Base-by-base conservation (phyloP, 2,329 filamentous ascomycete species). In the Cladophialophora immunda region DNA sequence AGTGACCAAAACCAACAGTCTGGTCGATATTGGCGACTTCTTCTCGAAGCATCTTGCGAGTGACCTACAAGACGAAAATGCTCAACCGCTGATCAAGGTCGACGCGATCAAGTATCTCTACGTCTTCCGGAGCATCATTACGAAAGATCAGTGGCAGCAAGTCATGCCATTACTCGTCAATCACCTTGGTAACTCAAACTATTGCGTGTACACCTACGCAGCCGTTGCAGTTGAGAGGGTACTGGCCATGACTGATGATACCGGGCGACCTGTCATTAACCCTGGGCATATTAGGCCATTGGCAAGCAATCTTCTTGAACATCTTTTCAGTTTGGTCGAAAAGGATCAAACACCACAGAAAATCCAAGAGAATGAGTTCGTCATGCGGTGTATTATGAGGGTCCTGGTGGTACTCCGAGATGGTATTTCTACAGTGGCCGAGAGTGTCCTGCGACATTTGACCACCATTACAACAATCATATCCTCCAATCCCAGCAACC, bases 21-120 rank as follows among this genome's bases (percentile, higher is more conserved):
- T 91, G 45, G 90, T 98, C 72, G 90, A 97, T 74, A 91, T 99
- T 29, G 90, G 97, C 27, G 91, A 97, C 56, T 99, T 97, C 81
- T 98, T 99, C 83, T 91, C 97, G 77, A 92, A 91, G 69, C 88
- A 98, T 77, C 91, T 99, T 74, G 94, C 94, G 11, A 86, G 89
- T n/a, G 95, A 99, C 78, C 84, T 99, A 47, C 84, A 97, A 68
- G 85, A 86, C n/a, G 84, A 87, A 36, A 83, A 86, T 32, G 87
- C 91, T 0, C 87, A 97, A 73, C 91, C 93, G 8, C 94, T 99
- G 67, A 85, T 97, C 73, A 97, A 97, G 82, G 94, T 99, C 17
- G 95, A 98, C 78, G 94, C 94, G 19, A 97, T 99, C 84, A 99
- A 98, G 79, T 99, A 94, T 77, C 86, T 99, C 45, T 97, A 99